phyloP scores from a whole-genome alignment of 2,329 filamentous ascomycete genomes.

The Paecilomyces variotii region DNA sequence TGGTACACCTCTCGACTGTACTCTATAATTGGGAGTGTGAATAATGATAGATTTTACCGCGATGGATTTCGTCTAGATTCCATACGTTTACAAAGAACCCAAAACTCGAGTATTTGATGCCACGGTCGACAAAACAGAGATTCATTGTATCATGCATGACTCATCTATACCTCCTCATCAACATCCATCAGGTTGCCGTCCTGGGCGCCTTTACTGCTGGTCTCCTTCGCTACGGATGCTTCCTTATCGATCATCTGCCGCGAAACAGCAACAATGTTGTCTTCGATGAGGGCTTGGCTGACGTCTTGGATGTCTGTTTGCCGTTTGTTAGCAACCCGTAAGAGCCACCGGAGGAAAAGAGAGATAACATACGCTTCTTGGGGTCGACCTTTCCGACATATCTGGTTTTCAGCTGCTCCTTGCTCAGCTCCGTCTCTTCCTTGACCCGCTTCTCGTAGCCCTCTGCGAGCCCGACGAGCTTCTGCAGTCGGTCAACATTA shows the following conservation, averaged over 20 bases:
- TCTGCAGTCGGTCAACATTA: conserved; percentile 82
- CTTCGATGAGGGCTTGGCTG: conserved; percentile 92
- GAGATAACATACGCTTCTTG: conserved; percentile 67
- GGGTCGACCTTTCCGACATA: conserved; percentile 98
- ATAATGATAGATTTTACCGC: neutral
- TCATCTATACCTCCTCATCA: conserved; percentile 50
- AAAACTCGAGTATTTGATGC: neutral
- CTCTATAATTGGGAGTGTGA: neutral
- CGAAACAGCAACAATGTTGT: conserved; percentile 98
- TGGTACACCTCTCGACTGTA: too few species aligned
- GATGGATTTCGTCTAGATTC: neutral
- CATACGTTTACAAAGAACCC: neutral
- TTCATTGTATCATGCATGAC: neutral
- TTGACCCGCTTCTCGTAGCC: conserved; percentile 98
- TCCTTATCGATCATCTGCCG: conserved; percentile 99
- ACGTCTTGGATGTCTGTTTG: conserved; percentile 75
- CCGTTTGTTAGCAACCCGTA: conserved; percentile 13
- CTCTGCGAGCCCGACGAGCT: conserved; percentile 80
- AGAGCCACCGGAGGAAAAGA: neutral
- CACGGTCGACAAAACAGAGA: neutral
- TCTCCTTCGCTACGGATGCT: conserved; percentile 72
- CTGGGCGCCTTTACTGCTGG: conserved; percentile 37
- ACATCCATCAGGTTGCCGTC: conserved; percentile 55
- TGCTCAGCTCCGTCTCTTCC: conserved; percentile 94
- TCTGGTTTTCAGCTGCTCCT: conserved; percentile 96